These are phyloP conservation scores for Paraphaeosphaeria sporulosa DNA, from an alignment of 2,329 filamentous ascomycete genomes.

Conservation along the genomic window DNA sequence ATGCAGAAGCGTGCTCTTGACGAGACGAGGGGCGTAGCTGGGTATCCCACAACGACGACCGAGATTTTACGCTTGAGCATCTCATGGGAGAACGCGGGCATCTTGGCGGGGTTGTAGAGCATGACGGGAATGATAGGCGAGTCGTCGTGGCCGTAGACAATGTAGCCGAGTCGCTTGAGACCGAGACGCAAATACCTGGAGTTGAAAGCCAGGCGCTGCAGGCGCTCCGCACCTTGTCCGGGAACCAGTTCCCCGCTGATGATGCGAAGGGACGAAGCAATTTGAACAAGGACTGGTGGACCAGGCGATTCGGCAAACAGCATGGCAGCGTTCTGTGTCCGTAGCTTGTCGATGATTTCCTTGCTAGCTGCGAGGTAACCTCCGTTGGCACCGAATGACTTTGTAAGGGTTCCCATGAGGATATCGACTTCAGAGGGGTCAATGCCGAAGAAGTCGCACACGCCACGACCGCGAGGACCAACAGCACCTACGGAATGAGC, in stretches of 20 bases:
- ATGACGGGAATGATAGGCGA: slow-evolving; percentile 95
- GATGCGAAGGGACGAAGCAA: slow-evolving; percentile 82
- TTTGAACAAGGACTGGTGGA: slow-evolving; percentile 89
- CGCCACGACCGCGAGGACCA: slow-evolving; percentile 85
- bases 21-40: slow-evolving; percentile 92
- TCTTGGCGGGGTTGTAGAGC: slow-evolving; percentile 98
- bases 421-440: slow-evolving; percentile 90
- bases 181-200: slow-evolving; percentile 97
- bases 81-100: slow-evolving; percentile 97
- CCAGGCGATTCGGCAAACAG: slow-evolving; percentile 87
- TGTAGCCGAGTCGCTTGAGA: slow-evolving; percentile 94
- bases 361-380: slow-evolving; percentile 93
- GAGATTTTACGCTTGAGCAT: slow-evolving; percentile 99
- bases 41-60: slow-evolving; percentile 96
- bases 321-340: slow-evolving; percentile 83
- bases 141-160: slow-evolving; percentile 96
- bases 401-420: slow-evolving; percentile 97
- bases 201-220: slow-evolving; percentile 97
- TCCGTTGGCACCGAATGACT: slow-evolving; percentile 97
- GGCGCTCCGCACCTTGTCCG: slow-evolving; percentile 92
- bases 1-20: slow-evolving; percentile 96
- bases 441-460: slow-evolving; percentile 96
- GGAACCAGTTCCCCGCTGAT: slow-evolving; percentile 88
- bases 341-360: slow-evolving; percentile 89
- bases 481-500: slow-evolving; percentile 95